Percentiles rank a stretch among this genome's conserved stretches.
phyloP scores from a whole-genome alignment of 2,329 filamentous ascomycete species.

The Pyrenochaeta sp. region DNA sequence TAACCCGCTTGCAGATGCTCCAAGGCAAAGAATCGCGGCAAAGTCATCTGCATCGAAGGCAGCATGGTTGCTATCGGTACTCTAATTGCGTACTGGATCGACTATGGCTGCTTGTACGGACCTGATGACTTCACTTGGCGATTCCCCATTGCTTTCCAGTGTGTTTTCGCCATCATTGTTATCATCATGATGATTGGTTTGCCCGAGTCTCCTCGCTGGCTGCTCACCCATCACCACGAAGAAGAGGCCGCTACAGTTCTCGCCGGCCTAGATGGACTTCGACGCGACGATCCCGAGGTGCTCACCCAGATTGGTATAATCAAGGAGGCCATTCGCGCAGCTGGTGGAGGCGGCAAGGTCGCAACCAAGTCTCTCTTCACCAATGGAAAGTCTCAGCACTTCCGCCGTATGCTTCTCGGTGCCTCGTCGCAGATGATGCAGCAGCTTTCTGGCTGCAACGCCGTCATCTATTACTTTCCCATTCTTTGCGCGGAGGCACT shows the following conservation, averaged over 20 bases:
- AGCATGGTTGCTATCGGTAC: constrained; percentile 60
- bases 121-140: constrained; percentile 51
- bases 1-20: constrained; percentile 39
- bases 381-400: constrained; percentile 68
- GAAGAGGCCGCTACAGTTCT: constrained; percentile 58
- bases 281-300: constrained; percentile 63
- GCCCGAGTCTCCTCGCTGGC: constrained; percentile 42
- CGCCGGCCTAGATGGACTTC: constrained; percentile 55
- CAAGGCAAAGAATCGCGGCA: constrained; percentile 63
- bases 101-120: constrained; percentile 52
- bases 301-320: constrained; percentile 68
- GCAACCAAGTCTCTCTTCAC: constrained; percentile 60
- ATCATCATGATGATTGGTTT: constrained; percentile 45
- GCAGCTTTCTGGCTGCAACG: constrained; percentile 54
- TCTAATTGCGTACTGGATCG: constrained; percentile 60
- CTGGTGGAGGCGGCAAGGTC: constrained; percentile 45
- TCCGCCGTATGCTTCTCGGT: constrained; percentile 67
- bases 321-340: constrained; percentile 58
- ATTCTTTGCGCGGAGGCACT: constrained; percentile 60
- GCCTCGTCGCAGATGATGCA: constrained; percentile 69
- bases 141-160: constrained; percentile 61
- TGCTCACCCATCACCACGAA: constrained; percentile 46
- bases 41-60: constrained; percentile 66
- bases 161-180: constrained; percentile 53
- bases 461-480: constrained; percentile 56